Evolutionary conservation across 176 grass and related monocot species (phyloP).

Genomic region (Oryza brachyantha): DNA sequence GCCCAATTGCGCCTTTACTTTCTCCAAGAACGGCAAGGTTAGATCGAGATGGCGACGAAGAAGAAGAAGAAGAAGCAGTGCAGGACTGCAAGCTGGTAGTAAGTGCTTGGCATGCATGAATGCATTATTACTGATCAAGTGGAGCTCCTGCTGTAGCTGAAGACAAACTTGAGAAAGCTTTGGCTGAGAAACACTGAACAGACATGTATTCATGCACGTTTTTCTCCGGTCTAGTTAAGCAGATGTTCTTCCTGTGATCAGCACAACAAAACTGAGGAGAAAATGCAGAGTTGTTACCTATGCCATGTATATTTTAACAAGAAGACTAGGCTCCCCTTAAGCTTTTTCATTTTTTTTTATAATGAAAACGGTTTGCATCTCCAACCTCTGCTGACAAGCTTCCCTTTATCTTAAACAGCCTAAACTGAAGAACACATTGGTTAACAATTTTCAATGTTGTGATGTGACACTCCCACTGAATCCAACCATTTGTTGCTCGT

Average conservation of each 20-base stretch:
- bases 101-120: not conserved
- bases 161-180: not conserved
- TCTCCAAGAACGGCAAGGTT: not conserved
- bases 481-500: no score
- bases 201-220: not conserved
- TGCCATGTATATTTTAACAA: not conserved
- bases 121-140: not conserved
- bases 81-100: no score
- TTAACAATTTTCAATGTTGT: not conserved
- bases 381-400: no score
- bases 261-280: not conserved
- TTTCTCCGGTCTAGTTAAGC: not conserved
- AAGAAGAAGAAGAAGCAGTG: not conserved
- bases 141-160: slow-evolving; percentile 15
- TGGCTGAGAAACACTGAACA: not conserved
- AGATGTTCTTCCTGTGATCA: not conserved
- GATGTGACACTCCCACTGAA: no score
- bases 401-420: no score
- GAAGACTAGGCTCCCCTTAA: not conserved
- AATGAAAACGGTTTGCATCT: no score
- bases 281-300: not conserved
- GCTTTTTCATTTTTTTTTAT: no score
- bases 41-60: not conserved
- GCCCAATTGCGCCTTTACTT: not conserved
- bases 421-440: no score